Base-by-base conservation (phyloP, 371 early-diverging fungal species). In the Circinella minor region DNA sequence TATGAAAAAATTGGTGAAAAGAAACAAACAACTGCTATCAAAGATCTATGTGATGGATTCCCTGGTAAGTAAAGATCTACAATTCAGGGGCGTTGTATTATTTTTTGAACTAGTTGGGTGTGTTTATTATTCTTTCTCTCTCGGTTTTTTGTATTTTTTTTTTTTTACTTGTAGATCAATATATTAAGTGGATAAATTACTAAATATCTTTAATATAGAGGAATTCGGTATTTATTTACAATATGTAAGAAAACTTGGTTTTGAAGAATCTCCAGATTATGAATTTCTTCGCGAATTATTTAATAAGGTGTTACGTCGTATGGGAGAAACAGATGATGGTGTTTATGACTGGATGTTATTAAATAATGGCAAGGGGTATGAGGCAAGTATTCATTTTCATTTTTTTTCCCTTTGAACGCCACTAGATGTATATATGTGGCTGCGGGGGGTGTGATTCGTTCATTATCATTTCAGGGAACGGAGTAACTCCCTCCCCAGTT, bases 241-340 rank as follows among this genome's bases (percentile, higher is more conserved):
- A 66, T 98, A 99, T 77, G 95, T 93, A 37, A 88, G 98, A 70
- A 91, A 91, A 71, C 85, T 98, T 51, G 92, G 93, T 36, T 99
- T 98, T 78, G 98, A 98, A 76, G 98, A 98, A 77, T 90, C 90
- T 49, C 99, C 99, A 6, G 96, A 99, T 78, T 99, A 99, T 77
- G 94, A 95, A 69, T 89, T 87, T 64, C 74, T 99, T 75, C 88
- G 90, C 70, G 90, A 91, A 14, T 78, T 99, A 36, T 94, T 99
- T 76, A 91, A 93, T 81, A 90, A 91, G 68, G 95, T 92, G 3
- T 75, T 98, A 60, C 85, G 84, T 62, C 82, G 85, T 55, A 79
- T 83, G 59, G 90, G 88, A 64, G 92, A 94, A 69, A 80, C 75
- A 38, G 96, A 97, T 74, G 97, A 96, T 76, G 92, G 90, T 10